Base-by-base conservation (phyloP, 164 flowering plant genomes). In the Umbellularia californica region DNA sequence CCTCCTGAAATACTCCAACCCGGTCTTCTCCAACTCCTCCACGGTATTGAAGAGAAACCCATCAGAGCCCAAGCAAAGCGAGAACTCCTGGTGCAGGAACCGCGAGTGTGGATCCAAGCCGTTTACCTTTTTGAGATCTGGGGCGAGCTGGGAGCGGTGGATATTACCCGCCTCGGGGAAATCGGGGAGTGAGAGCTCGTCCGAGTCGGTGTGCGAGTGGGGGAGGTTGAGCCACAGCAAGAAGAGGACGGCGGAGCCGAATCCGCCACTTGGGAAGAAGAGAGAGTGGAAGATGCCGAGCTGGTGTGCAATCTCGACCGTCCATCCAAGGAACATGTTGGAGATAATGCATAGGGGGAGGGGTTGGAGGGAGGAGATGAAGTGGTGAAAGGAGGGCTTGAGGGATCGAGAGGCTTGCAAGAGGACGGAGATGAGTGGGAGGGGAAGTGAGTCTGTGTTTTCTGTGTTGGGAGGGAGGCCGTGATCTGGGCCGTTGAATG, bases 401-500 rank as follows among this genome's bases (percentile, higher is more conserved):
- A 78, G 77, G 60, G 74, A 51, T 24, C n/a, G 28, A 50, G 80
- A 64, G 20, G 77, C 67, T 2, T 22, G 24, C 23, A 74, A 17
- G 51, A 74, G 75, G 23, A 3, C 22, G 55, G 13, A 0, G 15
- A 70, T 58, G 20, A 24, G 68, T 23, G 35, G 74, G n/a, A 6
- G 22, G 20, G 72, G 68, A 17, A 70, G 63, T 20, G 58, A 10
- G 47, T 78, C 74, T 4, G 80, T 74, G 80, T 71, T 70, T n/a
- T 70, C 80, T 50, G 71, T 5, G 52, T 70, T 19, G 19, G 76
- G 70, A 12, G 80, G 80, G 41, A 72, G 52, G 9, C 75, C 67
- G 58, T 73, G 70, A 28, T 68, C 73, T n/a, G 73, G 6, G 63
- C 70, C 47, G 52, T 58, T 25, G 72, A 78, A 78, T 13, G 81